Evolutionary conservation across 495 filamentous ascomycete species (phyloP).

Genomic region (Penicillium canescens): DNA sequence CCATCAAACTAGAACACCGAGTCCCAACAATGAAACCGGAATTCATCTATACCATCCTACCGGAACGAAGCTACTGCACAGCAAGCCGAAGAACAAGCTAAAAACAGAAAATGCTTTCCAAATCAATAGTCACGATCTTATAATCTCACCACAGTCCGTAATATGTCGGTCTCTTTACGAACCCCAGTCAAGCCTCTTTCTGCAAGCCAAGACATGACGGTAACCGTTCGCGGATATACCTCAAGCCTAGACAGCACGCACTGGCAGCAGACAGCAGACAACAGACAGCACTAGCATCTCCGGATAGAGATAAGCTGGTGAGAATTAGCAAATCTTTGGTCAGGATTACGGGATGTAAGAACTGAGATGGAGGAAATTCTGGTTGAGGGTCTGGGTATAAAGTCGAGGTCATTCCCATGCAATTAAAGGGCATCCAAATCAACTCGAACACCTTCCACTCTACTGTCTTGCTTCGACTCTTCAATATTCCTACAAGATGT

Average conservation of each 20-base stretch:
- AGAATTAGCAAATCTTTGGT: neutral
- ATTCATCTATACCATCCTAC: neutral
- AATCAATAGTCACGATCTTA: neutral
- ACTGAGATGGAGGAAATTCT: too few species aligned
- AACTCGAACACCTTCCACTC: neutral
- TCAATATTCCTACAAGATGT: conserved; percentile 4
- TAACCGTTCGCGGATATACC: neutral
- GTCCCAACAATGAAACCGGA: neutral
- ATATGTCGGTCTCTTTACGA: neutral
- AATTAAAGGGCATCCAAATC: neutral
- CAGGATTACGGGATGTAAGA: conserved; percentile 1
- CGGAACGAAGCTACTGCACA: neutral
- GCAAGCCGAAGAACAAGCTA: neutral
- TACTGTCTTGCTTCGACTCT: neutral
- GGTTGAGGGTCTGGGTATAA: neutral
- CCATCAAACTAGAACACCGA: neutral
- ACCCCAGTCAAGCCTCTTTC: neutral
- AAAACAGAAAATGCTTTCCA: neutral
- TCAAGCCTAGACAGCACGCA: neutral
- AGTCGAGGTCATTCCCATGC: neutral
- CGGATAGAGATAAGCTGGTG: neutral
- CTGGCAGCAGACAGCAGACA: neutral
- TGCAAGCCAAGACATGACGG: conserved; percentile 3
- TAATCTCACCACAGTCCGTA: neutral
- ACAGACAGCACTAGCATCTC: neutral